Percentiles rank a stretch among this genome's conserved stretches.
phyloP scores from a whole-genome alignment of 306 rosid species.

The Begonia masoniana region DNA sequence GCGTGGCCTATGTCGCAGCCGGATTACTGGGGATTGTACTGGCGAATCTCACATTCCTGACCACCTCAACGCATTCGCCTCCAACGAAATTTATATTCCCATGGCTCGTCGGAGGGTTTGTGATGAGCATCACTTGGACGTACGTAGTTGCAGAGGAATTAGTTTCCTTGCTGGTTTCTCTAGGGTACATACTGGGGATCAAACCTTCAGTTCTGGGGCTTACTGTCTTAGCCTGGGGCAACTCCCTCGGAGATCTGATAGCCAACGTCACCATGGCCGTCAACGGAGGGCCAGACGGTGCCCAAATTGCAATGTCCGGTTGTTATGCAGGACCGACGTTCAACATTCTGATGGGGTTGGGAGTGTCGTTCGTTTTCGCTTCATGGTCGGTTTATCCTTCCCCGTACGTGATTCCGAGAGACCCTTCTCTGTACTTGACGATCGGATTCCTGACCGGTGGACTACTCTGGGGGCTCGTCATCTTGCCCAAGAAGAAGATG shows the following conservation, averaged over 20 bases:
- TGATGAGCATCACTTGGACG: conserved; percentile 95
- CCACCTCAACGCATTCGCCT: conserved; percentile 50
- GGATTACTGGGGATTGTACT: conserved; percentile 39
- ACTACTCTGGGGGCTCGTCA: conserved; percentile 54
- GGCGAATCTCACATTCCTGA: conserved; percentile 55
- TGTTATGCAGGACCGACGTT: conserved; percentile 97
- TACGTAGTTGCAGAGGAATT: conserved; percentile 92
- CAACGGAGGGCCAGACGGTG: conserved; percentile 65
- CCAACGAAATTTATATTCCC: conserved; percentile 47
- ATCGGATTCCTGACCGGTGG: conserved; percentile 59
- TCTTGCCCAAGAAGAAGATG: conserved; percentile 42
- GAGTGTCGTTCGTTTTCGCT: conserved; percentile 68
- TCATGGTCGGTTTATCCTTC: conserved; percentile 54
- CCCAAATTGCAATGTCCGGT: conserved; percentile 94
- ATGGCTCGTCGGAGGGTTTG: conserved; percentile 90
- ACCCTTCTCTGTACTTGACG: conserved; percentile 50
- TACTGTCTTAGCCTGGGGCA: conserved; percentile 97
- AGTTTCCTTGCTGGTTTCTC: conserved; percentile 63
- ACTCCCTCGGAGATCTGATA: conserved; percentile 91
- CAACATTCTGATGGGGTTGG: conserved; percentile 81
- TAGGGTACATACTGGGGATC: conserved; percentile 70
- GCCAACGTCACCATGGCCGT: conserved; percentile 75
- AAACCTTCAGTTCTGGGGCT: conserved; percentile 91
- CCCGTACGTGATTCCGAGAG: conserved; percentile 40
- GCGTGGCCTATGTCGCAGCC: conserved; percentile 38